These are phyloP conservation scores for Spergularia marina DNA, from an alignment of 148 eudicot species.

Conservation along the genomic window DNA sequence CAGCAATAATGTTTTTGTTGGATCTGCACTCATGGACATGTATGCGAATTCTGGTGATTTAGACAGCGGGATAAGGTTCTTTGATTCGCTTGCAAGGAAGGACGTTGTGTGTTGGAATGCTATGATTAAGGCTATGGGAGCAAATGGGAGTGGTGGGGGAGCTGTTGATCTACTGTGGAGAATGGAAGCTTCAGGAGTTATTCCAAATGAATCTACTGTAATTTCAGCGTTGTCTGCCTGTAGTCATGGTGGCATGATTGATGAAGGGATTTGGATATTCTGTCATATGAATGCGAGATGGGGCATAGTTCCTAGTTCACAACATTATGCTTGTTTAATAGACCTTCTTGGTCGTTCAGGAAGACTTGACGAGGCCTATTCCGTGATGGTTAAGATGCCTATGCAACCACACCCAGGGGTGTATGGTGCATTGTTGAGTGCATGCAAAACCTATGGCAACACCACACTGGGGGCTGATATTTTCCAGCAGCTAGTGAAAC, in stretches of 20 bases:
- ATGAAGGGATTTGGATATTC: conserved; percentile 46
- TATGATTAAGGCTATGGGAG: conserved; percentile 48
- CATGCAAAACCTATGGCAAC: conserved; percentile 45
- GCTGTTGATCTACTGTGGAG: conserved; percentile 37
- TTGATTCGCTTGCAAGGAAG: conserved; percentile 38
- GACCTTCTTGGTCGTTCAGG: conserved; percentile 63
- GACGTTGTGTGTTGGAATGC: conserved; percentile 61
- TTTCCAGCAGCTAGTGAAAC: conserved; percentile 30
- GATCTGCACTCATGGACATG: conserved; percentile 50
- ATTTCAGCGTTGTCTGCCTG: conserved; percentile 48
- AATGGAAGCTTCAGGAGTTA: conserved; percentile 38
- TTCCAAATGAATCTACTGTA: conserved; percentile 50
- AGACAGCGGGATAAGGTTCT: conserved; percentile 33
- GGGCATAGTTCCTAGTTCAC: conserved; percentile 38
- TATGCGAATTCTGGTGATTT: conserved; percentile 40
- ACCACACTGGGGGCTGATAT: conserved; percentile 39
- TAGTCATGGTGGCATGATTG: conserved; percentile 54
- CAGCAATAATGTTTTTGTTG: conserved; percentile 39
- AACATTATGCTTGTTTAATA: conserved; percentile 55
- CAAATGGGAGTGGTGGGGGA: conserved; percentile 38
- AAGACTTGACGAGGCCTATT: conserved; percentile 41
- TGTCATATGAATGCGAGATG: conserved; percentile 31
- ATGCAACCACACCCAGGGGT: conserved; percentile 29
- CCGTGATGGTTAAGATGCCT: conserved; percentile 38
- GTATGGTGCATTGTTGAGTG: conserved; percentile 48